Evolutionary conservation across 1,284 basidiomycete genomes (phyloP).

Genomic region (Papiliotrema terrestris): DNA sequence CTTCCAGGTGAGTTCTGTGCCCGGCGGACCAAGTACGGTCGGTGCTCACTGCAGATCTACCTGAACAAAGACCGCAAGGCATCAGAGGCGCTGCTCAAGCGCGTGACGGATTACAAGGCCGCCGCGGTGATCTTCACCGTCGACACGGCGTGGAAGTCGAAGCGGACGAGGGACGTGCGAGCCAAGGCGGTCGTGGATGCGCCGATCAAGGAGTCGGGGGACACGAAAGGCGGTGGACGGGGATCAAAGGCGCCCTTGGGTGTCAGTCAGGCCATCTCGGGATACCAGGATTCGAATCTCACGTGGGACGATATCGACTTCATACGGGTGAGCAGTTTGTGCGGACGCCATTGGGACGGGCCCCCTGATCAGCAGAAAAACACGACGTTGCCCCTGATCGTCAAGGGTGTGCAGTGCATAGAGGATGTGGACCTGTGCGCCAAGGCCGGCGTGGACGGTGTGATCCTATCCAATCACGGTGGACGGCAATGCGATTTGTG

Average conservation of each 20-base stretch:
- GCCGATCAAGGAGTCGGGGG: slow-evolving; percentile 18
- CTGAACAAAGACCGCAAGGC: slow-evolving; percentile 54
- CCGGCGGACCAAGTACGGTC: not conserved
- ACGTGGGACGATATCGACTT: slow-evolving; percentile 49
- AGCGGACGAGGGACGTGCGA: slow-evolving; percentile 72
- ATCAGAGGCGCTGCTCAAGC: slow-evolving; percentile 52
- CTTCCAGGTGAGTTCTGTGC: slow-evolving; percentile 40
- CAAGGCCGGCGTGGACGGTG: slow-evolving; percentile 53
- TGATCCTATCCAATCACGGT: slow-evolving; percentile 55
- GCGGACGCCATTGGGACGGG: too few relatives aligned
- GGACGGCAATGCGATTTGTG: slow-evolving; percentile 50
- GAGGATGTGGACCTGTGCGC: slow-evolving; percentile 55
- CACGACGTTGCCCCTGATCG: slow-evolving; percentile 51
- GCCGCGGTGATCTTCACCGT: slow-evolving; percentile 86
- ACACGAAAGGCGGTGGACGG: slow-evolving; percentile 7
- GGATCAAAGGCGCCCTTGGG: slow-evolving; percentile 37
- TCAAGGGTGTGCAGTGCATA: slow-evolving; percentile 55
- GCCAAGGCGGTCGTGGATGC: slow-evolving; percentile 35
- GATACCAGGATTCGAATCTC: slow-evolving; percentile 53
- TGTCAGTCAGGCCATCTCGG: slow-evolving; percentile 52
- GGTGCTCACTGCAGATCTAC: slow-evolving; percentile 51
- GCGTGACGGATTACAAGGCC: slow-evolving; percentile 51
- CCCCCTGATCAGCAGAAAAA: slow-evolving; percentile 36
- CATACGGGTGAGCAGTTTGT: slow-evolving; percentile 33
- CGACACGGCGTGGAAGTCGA: slow-evolving; percentile 81